Base-by-base conservation (phyloP, 23 red algal species). In the Cyanidium caldarium region DNA sequence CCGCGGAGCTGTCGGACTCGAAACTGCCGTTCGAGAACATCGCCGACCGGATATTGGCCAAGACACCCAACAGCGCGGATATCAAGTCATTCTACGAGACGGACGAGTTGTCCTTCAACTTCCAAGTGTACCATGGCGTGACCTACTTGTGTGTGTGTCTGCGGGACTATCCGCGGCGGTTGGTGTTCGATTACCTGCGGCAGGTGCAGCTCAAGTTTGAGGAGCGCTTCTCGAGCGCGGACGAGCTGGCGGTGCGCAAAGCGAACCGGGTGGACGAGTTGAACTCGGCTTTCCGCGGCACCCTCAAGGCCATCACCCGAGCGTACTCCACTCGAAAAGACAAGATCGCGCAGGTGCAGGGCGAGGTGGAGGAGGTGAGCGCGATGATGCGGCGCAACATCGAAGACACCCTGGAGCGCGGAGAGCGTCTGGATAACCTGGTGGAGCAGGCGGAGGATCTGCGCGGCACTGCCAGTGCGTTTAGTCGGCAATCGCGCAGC, bases 331-430 rank as follows among this genome's bases (percentile, higher is more conserved):
- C 40, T 0, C 29, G 58, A 46, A 34, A 35, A 20, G 70, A 75
- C 58, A 75, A 75, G 35, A 56, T 75, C 58, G 17, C 70, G 1
- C 46, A 46, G 58, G 30, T 75, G 7, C 70, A 56, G 40, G 45
- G 39, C 5, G 45, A 75, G 36, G 70, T 75, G 16, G 29, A 46
- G 5, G 70, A 75, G 12, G 41, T 75, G 15, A 42, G 37, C 35
- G 37, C 70, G 1, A 37, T 75, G 34, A 75, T 75, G 70, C 46
- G 44, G 35, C 35, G 16, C 40, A 75, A 75, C 39, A 75, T 75
- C 37, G 70, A 75, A 38, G 70, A 75, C 2, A 39, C 41, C 1
- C 41, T 75, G n/a, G 58, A 75, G 46, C 38, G 70, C 12, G 70
- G 70, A 2, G 70, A 75, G 17, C 33, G 70, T 30, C 41, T 75